These are phyloP conservation scores for Cladosporium sp. DNA, from an alignment of 2,329 filamentous ascomycete species.

Conservation along the genomic window DNA sequence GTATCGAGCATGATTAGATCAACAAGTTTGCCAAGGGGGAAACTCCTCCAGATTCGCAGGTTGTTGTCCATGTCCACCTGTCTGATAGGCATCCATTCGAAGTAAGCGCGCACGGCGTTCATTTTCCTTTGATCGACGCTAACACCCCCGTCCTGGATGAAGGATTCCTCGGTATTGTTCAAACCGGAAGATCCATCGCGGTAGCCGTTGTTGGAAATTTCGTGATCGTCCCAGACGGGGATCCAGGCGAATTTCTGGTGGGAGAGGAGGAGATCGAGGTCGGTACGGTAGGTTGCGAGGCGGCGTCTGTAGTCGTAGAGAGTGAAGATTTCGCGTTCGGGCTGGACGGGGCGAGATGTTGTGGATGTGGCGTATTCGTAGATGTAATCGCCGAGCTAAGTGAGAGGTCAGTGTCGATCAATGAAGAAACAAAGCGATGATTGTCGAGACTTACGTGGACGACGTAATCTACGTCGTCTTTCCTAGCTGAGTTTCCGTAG, in stretches of 20 bases:
- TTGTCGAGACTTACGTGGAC: slow-evolving; percentile 16
- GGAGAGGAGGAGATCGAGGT: slow-evolving; percentile 36
- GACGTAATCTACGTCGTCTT: slow-evolving; percentile 38
- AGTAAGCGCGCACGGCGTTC: slow-evolving; percentile 40
- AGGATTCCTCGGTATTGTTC: slow-evolving; percentile 42
- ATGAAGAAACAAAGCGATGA: slow-evolving; percentile 21
- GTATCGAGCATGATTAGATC: slow-evolving; percentile 43
- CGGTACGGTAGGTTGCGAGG: slow-evolving; percentile 38
- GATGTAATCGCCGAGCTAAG: slow-evolving; percentile 39
- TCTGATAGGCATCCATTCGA: slow-evolving; percentile 41
- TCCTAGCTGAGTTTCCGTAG: slow-evolving; percentile 24
- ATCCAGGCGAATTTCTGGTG: slow-evolving; percentile 42
- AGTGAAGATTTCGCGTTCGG: slow-evolving; percentile 35
- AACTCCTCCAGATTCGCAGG: slow-evolving; percentile 39
- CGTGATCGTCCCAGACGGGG: slow-evolving; percentile 36
- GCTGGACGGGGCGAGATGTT: slow-evolving; percentile 26
- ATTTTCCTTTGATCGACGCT: slow-evolving; percentile 43
- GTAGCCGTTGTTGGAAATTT: slow-evolving; percentile 39
- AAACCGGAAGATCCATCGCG: slow-evolving; percentile 36
- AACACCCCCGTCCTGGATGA: slow-evolving; percentile 35
- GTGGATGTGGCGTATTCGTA: slow-evolving; percentile 38
- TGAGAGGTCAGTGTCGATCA: not conserved
- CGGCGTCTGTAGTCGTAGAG: slow-evolving; percentile 43
- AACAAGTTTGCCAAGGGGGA: slow-evolving; percentile 38
- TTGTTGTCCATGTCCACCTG: slow-evolving; percentile 43